Conservation (phyloP, 2,329 filamentous ascomycete species). For the Cordyceps farinosa region DNA sequence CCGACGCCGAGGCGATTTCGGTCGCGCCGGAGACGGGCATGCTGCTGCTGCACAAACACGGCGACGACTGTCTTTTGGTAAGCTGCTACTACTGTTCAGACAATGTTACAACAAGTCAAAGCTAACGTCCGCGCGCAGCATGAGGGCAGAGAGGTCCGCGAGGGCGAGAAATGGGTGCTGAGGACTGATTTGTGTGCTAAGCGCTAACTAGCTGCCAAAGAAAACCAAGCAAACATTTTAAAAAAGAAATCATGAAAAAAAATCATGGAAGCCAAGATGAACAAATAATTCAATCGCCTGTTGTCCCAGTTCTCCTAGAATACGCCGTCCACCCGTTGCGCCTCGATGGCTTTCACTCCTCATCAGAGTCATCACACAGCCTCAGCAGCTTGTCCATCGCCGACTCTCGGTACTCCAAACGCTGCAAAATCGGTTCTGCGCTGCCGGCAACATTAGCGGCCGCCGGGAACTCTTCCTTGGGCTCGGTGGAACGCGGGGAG, state of each 20-base stretch:
- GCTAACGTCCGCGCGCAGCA: constrained; percentile 47
- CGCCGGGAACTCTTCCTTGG: not conserved
- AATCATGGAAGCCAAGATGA: no score
- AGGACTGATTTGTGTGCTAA: constrained; percentile 75
- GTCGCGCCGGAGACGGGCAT: constrained; percentile 79
- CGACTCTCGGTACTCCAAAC: not conserved
- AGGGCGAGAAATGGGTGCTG: constrained; percentile 88
- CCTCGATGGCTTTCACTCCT: not conserved
- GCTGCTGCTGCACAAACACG: constrained; percentile 82
- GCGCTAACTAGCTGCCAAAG: constrained; percentile 32
- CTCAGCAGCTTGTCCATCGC: not conserved
- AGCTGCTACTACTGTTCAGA: constrained; percentile 27
- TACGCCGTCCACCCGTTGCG: not conserved
- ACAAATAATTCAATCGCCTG: no score
- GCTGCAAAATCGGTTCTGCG: not conserved
- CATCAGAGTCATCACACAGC: constrained; percentile 4
- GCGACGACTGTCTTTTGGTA: constrained; percentile 78
- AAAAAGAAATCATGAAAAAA: no score
- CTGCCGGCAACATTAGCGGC: not conserved
- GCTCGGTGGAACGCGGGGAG: not conserved
- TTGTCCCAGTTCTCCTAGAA: not conserved
- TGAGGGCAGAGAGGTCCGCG: constrained; percentile 74
- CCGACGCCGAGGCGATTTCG: constrained; percentile 61
- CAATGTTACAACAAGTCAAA: no score
- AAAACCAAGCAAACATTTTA: not conserved